These are phyloP conservation scores for Stromatinia cepivora DNA, from an alignment of 2,329 filamentous ascomycete genomes.

Conservation along the genomic window DNA sequence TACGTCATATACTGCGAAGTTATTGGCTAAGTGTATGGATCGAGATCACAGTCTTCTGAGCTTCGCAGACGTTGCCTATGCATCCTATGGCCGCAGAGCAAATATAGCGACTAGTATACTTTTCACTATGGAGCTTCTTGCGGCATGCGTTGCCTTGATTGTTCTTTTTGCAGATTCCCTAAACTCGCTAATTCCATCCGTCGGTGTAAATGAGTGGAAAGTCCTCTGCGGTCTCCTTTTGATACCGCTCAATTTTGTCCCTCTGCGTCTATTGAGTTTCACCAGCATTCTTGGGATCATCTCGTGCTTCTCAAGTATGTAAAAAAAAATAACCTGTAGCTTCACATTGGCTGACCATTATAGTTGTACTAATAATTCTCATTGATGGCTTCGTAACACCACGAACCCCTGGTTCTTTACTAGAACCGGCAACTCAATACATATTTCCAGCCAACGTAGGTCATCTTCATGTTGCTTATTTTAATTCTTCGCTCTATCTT, in stretches of 20 bases:
- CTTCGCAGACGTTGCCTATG: slow-evolving; percentile 89
- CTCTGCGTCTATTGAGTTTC: slow-evolving; percentile 80
- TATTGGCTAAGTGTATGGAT: slow-evolving; percentile 86
- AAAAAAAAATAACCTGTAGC: not conserved
- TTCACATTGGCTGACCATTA: not conserved
- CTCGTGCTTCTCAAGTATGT: slow-evolving; percentile 82
- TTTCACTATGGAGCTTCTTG: slow-evolving; percentile 84
- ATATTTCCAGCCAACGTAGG: slow-evolving; percentile 70
- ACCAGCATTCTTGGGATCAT: slow-evolving; percentile 93
- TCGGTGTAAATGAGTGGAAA: slow-evolving; percentile 77
- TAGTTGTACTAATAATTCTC: slow-evolving; percentile 81
- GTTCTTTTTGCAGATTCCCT: slow-evolving; percentile 94
- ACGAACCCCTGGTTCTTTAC: slow-evolving; percentile 75
- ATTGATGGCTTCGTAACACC: slow-evolving; percentile 85
- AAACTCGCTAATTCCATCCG: slow-evolving; percentile 70
- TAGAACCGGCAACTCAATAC: slow-evolving; percentile 76
- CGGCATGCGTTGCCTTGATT: slow-evolving; percentile 83
- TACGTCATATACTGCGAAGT: slow-evolving; percentile 81
- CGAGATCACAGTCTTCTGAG: slow-evolving; percentile 83
- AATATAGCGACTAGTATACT: slow-evolving; percentile 80
- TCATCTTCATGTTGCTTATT: not conserved
- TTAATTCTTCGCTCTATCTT: not conserved
- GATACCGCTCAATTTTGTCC: slow-evolving; percentile 80
- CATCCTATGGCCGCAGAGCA: slow-evolving; percentile 82
- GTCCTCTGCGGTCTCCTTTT: slow-evolving; percentile 76